Evolutionary conservation across 1,284 basidiomycete species (phyloP).

Genomic region (Erythrobasidium hasegawianum): DNA sequence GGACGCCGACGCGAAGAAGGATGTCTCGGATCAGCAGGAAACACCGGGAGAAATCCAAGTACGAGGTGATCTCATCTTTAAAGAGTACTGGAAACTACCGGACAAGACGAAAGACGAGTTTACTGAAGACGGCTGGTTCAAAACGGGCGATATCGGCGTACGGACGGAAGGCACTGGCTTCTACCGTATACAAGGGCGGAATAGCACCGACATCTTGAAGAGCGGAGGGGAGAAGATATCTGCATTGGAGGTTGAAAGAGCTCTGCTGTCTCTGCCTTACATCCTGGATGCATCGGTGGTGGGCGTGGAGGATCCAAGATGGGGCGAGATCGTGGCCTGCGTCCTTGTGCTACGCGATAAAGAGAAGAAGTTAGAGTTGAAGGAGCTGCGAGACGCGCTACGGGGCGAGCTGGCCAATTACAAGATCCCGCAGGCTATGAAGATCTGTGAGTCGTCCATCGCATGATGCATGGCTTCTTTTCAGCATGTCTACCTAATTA

Average conservation of each 20-base stretch:
- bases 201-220: slow-evolving; percentile 39
- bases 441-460: slow-evolving; percentile 44
- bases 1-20: slow-evolving; percentile 39
- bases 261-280: slow-evolving; percentile 46
- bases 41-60: slow-evolving; percentile 48
- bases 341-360: slow-evolving; percentile 32
- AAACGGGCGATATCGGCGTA: slow-evolving; percentile 49
- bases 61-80: slow-evolving; percentile 46
- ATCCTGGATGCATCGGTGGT: slow-evolving; percentile 49
- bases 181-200: slow-evolving; percentile 46
- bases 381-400: slow-evolving; percentile 36
- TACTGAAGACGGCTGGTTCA: slow-evolving; percentile 48
- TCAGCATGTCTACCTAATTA: background rate
- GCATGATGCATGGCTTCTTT: too few species aligned
- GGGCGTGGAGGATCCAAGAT: slow-evolving; percentile 47
- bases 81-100: slow-evolving; percentile 47
- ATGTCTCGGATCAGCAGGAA: slow-evolving; percentile 39
- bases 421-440: slow-evolving; percentile 48
- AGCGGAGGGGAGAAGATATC: slow-evolving; percentile 49
- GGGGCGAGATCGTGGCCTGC: slow-evolving; percentile 48
- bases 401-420: slow-evolving; percentile 44
- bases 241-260: slow-evolving; percentile 49
- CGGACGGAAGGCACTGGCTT: slow-evolving; percentile 40
- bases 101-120: slow-evolving; percentile 45
- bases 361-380: slow-evolving; percentile 34